phyloP scores from a whole-genome alignment of 257 asterid genomes.

The Solanum sejunctum region DNA sequence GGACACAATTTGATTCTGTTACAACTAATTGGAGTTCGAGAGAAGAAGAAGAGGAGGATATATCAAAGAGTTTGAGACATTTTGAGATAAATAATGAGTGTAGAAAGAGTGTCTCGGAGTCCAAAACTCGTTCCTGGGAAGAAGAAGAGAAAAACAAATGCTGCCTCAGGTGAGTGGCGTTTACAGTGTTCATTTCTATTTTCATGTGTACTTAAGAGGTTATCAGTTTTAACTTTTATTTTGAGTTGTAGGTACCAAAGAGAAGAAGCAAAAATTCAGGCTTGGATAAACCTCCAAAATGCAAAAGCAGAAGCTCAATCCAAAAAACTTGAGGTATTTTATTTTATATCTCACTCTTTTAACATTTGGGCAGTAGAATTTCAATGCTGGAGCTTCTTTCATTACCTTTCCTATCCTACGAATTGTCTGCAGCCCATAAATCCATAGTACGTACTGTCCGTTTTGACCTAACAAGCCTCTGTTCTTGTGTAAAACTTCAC shows the following conservation, averaged over 20 bases:
- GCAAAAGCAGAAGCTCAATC: slow-evolving; percentile 99
- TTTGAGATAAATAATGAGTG: slow-evolving; percentile 63
- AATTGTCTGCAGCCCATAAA: neutral
- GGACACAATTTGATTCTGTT: slow-evolving; percentile 38
- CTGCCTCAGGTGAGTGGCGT: slow-evolving; percentile 51
- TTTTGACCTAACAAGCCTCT: neutral
- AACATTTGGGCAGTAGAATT: neutral
- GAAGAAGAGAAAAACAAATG: slow-evolving; percentile 74
- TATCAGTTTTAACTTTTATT: neutral
- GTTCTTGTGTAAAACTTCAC: neutral
- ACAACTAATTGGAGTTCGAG: slow-evolving; percentile 81
- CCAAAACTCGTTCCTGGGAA: slow-evolving; percentile 53
- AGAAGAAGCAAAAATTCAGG: slow-evolving; percentile 93
- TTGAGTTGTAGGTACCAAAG: slow-evolving; percentile 62
- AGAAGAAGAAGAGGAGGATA: slow-evolving; percentile 95
- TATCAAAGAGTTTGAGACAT: slow-evolving; percentile 95
- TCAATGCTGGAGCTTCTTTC: neutral
- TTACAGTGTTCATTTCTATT: neutral
- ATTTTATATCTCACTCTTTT: neutral
- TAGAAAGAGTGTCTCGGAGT: slow-evolving; percentile 49
- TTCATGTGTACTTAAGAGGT: neutral
- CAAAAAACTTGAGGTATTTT: slow-evolving; percentile 83
- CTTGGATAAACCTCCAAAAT: slow-evolving; percentile 91
- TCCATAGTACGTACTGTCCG: neutral
- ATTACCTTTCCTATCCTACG: neutral